A percentile compares a stretch with the other conserved stretches of the same genome.
Conservation (phyloP, 2,329 filamentous ascomycete genomes). For the Stagonosporopsis vannaccii region DNA sequence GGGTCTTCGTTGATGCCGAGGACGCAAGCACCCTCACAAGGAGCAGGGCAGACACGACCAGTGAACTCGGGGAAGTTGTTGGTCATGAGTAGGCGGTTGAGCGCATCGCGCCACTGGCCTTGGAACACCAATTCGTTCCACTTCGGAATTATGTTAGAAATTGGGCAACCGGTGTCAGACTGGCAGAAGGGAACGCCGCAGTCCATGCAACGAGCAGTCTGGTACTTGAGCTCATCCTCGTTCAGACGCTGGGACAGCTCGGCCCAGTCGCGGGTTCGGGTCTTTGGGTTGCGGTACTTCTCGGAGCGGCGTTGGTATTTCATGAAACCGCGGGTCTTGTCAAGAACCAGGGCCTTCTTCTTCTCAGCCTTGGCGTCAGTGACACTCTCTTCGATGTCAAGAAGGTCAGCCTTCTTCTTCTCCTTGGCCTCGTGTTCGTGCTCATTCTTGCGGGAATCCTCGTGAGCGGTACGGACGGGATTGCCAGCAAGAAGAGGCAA, state of each 20-base stretch:
- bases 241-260: constrained; percentile 87
- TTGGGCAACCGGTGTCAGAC: constrained; percentile 93
- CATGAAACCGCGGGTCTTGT: constrained; percentile 98
- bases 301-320: constrained; percentile 92
- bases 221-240: constrained; percentile 95
- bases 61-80: constrained; percentile 99
- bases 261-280: constrained; percentile 89
- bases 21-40: constrained; percentile 95
- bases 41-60: constrained; percentile 93
- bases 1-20: constrained; percentile 96
- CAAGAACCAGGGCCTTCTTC: constrained; percentile 89
- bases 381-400: constrained; percentile 90
- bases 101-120: constrained; percentile 83
- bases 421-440: constrained; percentile 68
- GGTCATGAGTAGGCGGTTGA: constrained; percentile 91
- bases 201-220: constrained; percentile 97
- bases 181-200: constrained; percentile 98
- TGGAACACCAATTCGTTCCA: constrained; percentile 81
- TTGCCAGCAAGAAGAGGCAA: constrained; percentile 78
- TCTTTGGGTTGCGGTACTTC: constrained; percentile 87
- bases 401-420: constrained; percentile 72
- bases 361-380: constrained; percentile 86
- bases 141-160: constrained; percentile 97
- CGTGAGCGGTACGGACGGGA: constrained; percentile 60
- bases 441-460: constrained; percentile 62